phyloP scores from a whole-genome alignment of 2,329 filamentous ascomycete species.

The Grosmannia serpens region DNA sequence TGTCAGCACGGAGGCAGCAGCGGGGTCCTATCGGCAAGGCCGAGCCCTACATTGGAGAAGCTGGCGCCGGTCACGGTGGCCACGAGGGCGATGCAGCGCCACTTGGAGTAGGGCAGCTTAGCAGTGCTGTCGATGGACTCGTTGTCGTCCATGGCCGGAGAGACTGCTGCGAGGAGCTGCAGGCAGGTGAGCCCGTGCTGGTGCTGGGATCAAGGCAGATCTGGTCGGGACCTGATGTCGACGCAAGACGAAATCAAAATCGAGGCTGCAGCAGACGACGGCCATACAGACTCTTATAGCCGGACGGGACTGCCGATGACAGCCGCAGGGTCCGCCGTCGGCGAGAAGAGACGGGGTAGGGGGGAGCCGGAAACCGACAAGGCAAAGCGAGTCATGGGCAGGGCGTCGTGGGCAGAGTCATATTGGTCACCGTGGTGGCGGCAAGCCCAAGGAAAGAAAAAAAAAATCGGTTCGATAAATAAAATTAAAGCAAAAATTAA shows the following conservation, averaged over 20 bases:
- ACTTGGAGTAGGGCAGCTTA: slow-evolving; percentile 27
- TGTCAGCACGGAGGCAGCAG: neutral
- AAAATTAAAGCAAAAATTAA: neutral
- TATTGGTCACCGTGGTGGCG: neutral
- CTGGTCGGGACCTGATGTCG: neutral
- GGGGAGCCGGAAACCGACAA: neutral
- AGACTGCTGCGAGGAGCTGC: no score
- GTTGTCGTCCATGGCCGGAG: neutral
- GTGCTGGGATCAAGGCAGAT: neutral
- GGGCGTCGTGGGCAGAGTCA: neutral
- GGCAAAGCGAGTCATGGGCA: neutral
- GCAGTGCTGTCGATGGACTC: neutral
- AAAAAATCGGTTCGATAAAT: neutral
- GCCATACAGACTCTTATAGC: neutral
- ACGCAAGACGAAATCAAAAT: neutral
- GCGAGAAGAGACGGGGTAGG: neutral
- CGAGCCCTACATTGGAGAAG: slow-evolving; percentile 37
- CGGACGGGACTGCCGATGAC: neutral
- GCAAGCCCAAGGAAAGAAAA: neutral
- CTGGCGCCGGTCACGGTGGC: slow-evolving; percentile 42
- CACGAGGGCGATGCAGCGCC: slow-evolving; percentile 42
- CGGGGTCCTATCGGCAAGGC: neutral
- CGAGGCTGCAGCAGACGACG: neutral
- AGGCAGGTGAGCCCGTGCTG: neutral
- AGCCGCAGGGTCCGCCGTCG: neutral